Base-by-base conservation (phyloP, 768 basidiomycete species). In the Dioszegia hungarica region DNA sequence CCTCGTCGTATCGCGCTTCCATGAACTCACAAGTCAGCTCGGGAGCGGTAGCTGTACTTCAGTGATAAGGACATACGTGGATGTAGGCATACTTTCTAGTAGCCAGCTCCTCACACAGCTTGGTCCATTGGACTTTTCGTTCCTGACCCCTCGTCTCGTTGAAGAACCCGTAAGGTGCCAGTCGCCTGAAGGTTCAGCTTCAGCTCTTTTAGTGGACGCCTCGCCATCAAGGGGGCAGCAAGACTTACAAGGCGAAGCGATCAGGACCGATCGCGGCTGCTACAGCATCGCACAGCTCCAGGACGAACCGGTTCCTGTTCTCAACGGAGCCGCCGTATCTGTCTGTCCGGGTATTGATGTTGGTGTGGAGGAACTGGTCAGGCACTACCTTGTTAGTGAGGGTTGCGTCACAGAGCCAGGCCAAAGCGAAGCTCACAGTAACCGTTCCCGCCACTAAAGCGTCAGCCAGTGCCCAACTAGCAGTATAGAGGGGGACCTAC, bases 321-420 rank as follows among this genome's bases (percentile, higher is more conserved):
- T 74, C 72, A 31, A 77, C 62, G 0, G 64, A 64, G 1, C 77
- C 77, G 22, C 78, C 77, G 50, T 73, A 79, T 20, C 57, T 49
- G 63, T 79, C 79, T 4, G 74, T 76, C 9, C 78, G 68, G 56
- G 67, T 63, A 70, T 79, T 79, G 52, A 76, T 65, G 57, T 59
- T 60, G 27, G 54, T 59, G 10, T 73, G 75, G 17, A 76, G 61
- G 69, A 77, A 77, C 59, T 78, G 75, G 51, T 61, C 51, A 43
- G 36, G 41, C 1, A 58, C 47, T 56, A 38, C n/a, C n/a, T n/a
- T n/a, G n/a, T n/a, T n/a, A n/a, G n/a, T n/a, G n/a, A n/a, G n/a
- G n/a, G n/a, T n/a, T n/a, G n/a, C n/a, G n/a, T n/a, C n/a, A n/a
- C n/a, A 41, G 31, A 46, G 44, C 9, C 27, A 9, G 5, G n/a